These are phyloP conservation scores for Cyclocybe aegerita DNA, from an alignment of 768 basidiomycete genomes.

Conservation along the genomic window DNA sequence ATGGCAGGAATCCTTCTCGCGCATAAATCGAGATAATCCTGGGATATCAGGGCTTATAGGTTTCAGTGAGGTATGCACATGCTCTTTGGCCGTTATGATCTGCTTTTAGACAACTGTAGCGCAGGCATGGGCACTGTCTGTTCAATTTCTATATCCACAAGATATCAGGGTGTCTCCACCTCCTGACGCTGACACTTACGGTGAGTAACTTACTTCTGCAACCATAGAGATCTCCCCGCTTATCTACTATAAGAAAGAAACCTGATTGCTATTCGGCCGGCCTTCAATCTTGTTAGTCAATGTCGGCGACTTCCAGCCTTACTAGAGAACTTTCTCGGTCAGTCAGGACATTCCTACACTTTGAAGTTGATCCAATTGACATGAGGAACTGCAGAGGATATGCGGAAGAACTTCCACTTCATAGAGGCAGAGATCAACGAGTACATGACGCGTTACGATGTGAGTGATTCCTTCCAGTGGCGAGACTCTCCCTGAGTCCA, in stretches of 20 bases:
- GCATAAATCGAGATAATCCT: constrained; percentile 55
- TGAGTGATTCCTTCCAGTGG: constrained; percentile 21
- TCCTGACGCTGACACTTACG: constrained; percentile 9
- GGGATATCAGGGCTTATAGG: constrained; percentile 65
- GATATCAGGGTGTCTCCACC: constrained; percentile 35
- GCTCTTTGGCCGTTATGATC: background rate
- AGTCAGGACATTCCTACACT: constrained; percentile 16
- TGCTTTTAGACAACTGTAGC: background rate
- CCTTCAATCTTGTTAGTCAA: constrained; percentile 59
- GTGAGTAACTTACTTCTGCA: background rate
- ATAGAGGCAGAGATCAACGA: constrained; percentile 59
- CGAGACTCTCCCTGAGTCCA: background rate
- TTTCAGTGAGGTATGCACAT: constrained; percentile 56
- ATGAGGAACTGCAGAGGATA: constrained; percentile 46
- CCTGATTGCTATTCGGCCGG: constrained; percentile 46
- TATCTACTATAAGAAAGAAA: constrained; percentile 30
- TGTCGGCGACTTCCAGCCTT: constrained; percentile 61
- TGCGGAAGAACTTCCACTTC: constrained; percentile 57
- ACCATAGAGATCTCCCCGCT: constrained; percentile 1
- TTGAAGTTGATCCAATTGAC: background rate
- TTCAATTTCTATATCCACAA: constrained; percentile 53
- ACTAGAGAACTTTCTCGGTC: constrained; percentile 73
- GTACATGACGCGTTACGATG: constrained; percentile 65
- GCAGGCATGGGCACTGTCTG: constrained; percentile 63
- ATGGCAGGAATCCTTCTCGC: constrained; percentile 71